Conservation (phyloP, 148 eudicot species). For the Rhododendron williamsianum region DNA sequence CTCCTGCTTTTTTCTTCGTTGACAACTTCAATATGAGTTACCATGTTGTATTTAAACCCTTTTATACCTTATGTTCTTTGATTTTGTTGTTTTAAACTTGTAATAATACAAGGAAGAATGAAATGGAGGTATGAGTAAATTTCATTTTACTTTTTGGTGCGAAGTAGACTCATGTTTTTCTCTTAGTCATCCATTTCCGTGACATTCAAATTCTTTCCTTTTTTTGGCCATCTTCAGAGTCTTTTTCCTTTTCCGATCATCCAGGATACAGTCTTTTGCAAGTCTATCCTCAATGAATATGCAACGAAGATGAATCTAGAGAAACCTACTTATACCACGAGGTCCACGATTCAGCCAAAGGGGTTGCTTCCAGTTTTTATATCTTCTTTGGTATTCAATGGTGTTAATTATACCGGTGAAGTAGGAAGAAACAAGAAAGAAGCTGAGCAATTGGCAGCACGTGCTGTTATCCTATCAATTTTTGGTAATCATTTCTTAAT, state of each 20-base stretch:
- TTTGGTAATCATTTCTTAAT: constrained; percentile 38
- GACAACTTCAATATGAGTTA: neutral
- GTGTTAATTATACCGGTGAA: constrained; percentile 42
- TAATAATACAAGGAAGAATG: neutral
- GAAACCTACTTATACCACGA: constrained; percentile 43
- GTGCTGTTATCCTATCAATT: constrained; percentile 42
- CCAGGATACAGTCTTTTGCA: constrained; percentile 58
- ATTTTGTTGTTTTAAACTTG: neutral
- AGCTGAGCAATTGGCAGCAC: constrained; percentile 54
- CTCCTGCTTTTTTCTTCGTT: neutral
- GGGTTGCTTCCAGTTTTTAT: constrained; percentile 37
- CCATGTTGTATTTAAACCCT: neutral
- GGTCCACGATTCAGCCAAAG: constrained; percentile 8
- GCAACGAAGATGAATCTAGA: constrained; percentile 41
- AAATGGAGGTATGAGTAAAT: neutral
- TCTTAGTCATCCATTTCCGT: neutral
- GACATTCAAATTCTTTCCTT: neutral
- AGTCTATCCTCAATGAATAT: constrained; percentile 58
- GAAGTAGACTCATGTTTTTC: neutral
- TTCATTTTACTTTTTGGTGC: neutral
- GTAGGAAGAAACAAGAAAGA: constrained; percentile 51
- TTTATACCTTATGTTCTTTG: neutral
- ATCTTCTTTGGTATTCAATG: constrained; percentile 41
- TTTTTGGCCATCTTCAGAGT: neutral
- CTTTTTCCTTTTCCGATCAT: constrained; percentile 2